Evolutionary conservation across 139 green algal species (phyloP), one percentile per base, ranked within the genome.

Genomic region (Chlamydomonas eustigma): DNA sequence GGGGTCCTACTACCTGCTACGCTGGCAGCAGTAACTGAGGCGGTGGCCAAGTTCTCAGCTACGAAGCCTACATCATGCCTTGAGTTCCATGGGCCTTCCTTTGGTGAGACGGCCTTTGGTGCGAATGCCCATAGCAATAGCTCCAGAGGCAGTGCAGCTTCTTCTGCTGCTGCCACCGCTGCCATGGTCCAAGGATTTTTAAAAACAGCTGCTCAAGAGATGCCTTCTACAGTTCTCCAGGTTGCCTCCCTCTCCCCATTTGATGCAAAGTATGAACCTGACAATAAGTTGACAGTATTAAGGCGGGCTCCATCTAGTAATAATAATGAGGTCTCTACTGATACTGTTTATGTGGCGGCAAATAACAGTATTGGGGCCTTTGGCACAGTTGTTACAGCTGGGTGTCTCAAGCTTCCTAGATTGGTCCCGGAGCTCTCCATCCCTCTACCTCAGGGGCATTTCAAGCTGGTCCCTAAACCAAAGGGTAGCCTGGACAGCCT

Each of bases 401-500:
- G 44, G 12, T 28, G 12, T 18, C 12, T 58, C 24, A 28, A 1
- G n/a, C 64, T 68, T 25, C 52, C 52, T 28, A 4, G 22, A 28
- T 28, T 31, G 34, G 52, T 68, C 12, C 22, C 65, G 5, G 65
- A 8, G 65, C 4, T 8, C 28, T 12, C 52, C 6, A 35, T 36
- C 32, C 1, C 64, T 75, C 51, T 22, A 51, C 31, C 38, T 37
- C 3, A 22, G 8, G 37, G 36, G 0, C 71, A 69, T 4, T 67
- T 76, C 22, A 66, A 79, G 37, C 73, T 89, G 39, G 67, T 89
- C 44, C 80, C 78, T 37, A 67, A 68, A 51, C 84, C 71, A 33
- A 63, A 68, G 24, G 78, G 78, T 51, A 70, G 66, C 22, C 65
- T 83, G 50, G 44, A 58, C 18, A 64, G 1, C 65, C 51, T 78